phyloP scores from a whole-genome alignment of 169 alveolate genomes.

The Perkinsus marinus region DNA sequence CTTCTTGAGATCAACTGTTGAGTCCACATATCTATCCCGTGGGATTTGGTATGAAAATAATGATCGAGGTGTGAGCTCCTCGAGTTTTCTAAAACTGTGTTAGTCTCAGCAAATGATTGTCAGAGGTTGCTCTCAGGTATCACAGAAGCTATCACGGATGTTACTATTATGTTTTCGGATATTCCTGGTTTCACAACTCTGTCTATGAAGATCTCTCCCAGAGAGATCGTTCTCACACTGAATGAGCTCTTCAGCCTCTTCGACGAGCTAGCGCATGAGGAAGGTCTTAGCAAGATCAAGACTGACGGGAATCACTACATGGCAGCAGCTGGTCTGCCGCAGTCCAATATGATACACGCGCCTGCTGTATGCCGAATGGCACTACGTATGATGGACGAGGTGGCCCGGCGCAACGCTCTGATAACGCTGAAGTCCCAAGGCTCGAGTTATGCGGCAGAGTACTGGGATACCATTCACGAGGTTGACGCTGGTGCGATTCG shows the following conservation, averaged over 20 bases:
- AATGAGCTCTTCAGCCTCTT: background rate
- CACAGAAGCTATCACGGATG: background rate
- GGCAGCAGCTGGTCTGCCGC: background rate
- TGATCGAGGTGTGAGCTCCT: too few species aligned
- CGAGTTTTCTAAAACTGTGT: too few species aligned
- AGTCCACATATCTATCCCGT: too few species aligned
- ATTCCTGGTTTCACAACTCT: background rate
- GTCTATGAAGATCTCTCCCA: background rate
- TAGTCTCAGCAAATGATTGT: too few species aligned
- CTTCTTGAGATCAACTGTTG: too few species aligned
- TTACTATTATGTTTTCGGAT: background rate
- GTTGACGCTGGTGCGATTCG: background rate
- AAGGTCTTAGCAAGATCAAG: background rate
- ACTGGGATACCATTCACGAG: background rate
- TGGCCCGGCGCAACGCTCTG: background rate
- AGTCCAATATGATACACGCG: background rate
- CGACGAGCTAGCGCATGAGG: background rate
- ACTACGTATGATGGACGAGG: background rate
- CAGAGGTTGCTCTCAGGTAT: background rate
- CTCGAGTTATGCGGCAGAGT: background rate
- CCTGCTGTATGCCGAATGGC: background rate
- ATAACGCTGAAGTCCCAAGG: background rate
- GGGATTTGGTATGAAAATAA: too few species aligned
- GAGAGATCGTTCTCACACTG: background rate
- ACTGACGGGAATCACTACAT: background rate